Evolutionary conservation across 164 flowering plant species (phyloP), one percentile per base, ranked within the genome.

Genomic region (Cinnamomum chago): DNA sequence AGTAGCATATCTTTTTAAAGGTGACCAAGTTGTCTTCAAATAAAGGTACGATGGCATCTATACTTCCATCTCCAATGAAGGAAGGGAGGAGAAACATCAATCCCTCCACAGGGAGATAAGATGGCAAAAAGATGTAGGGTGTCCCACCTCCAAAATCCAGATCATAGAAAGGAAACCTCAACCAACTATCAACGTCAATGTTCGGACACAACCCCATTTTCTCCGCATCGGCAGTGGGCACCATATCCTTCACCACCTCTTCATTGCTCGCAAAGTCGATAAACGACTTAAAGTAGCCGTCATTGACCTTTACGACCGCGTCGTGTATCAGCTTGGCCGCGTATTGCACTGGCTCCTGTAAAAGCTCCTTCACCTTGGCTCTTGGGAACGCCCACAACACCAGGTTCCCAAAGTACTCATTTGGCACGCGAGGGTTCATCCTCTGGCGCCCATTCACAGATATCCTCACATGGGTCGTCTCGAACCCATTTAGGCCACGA

Each of bases 301-400:
- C 76, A 65, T 82, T 70, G 30, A 84, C 82, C 22, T 75, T 74
- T 0, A 71, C 65, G 2, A 82, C 51, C 3, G 81, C 69, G 3
- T 82, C 84, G 23, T 82, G 81, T 18, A 84, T 75, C 50, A 77
- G 68, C 65, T 74, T 78, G 2, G 83, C 79, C 23, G 80, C 84
- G 35, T 72, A 68, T 10, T 58, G n/a, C 30, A 82, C 20, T 2
- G 83, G 77, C 58, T 75, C 71, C 5, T 13, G 2, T 55, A 84
- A 30, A 1, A 84, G 75, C 15, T 82, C 80, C 68, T 78, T 73
- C 27, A 84, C 84, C 40, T 58, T 75, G 5, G 83, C 66, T n/a
- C 62, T 64, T 2, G 83, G 83, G 40, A 77, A 81, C 15, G 85
- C 83, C 83, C 85, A 83, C 6, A 81, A 70, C 33, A 83, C 83